Evolutionary conservation across 257 asterid species (phyloP).

Genomic region (Nicotiana otophora): DNA sequence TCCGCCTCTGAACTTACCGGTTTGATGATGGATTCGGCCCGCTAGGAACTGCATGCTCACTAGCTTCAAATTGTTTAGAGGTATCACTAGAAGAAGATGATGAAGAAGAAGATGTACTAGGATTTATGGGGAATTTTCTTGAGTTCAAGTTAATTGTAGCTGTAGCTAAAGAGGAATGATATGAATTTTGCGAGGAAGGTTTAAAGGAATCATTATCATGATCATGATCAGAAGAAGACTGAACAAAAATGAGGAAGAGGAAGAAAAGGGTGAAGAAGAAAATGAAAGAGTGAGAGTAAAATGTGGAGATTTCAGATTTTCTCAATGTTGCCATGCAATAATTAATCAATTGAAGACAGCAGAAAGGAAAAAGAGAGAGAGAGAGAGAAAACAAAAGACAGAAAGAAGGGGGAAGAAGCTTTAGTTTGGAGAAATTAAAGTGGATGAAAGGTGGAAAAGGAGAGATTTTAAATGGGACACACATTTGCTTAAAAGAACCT

Average conservation of each 20-base stretch:
- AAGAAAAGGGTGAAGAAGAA: neutral
- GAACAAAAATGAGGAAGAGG: neutral
- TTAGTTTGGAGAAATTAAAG: conserved; percentile 18
- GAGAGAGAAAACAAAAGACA: neutral
- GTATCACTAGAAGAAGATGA: neutral
- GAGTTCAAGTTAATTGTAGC: neutral
- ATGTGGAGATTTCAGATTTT: neutral
- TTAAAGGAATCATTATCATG: neutral
- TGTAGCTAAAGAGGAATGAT: neutral
- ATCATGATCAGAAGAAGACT: neutral
- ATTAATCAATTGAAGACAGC: neutral
- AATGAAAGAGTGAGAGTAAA: neutral
- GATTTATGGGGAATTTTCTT: neutral
- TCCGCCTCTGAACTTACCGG: conserved; percentile 19
- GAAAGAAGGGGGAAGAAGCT: neutral
- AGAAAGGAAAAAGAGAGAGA: neutral
- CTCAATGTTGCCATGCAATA: conserved; percentile 63
- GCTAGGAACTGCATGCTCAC: conserved; percentile 75
- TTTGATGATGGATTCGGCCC: conserved; percentile 83
- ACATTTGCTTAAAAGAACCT: conserved; percentile 19
- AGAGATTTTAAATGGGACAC: conserved; percentile 37
- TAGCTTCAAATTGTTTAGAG: conserved; percentile 39
- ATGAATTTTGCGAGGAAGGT: neutral
- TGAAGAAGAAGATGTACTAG: neutral
- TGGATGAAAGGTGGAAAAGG: conserved; percentile 16